Evolutionary conservation across 2,329 filamentous ascomycete genomes (phyloP), one percentile per base, ranked within the genome.

Genomic region (Phialophora macrospora): DNA sequence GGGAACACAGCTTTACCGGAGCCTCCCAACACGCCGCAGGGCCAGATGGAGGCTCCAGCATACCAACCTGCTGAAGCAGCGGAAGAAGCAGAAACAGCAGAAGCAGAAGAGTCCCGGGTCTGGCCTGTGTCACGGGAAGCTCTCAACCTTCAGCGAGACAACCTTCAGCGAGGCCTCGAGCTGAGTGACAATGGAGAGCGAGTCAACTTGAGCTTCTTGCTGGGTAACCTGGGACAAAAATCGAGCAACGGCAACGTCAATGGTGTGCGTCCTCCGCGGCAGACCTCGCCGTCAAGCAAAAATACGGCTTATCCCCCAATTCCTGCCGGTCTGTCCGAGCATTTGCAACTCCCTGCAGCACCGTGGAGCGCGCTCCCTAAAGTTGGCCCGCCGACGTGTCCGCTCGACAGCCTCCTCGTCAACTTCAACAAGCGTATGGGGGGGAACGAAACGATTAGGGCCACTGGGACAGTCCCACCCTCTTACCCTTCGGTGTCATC

Each of bases 401-500:
- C 91, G 0, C 82, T 96, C 1, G 93, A 96, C 74, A 83, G 81
- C 49, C 85, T 97, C n/a, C 83, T 96, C 52, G 84, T 94, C 26
- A 89, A 93, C 74, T 96, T 95, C 73, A 95, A 30, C 82, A 85
- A 28, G 87, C 91, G 72, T 86, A 90, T 5, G 84, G 84, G 38
- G 85, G 84, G 84, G 38, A 85, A 83, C 44, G 85, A 89, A 72
- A 28, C 55, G 1, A 22, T 9, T 0, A 30, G 48, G 17, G 46
- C 12, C 12, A 20, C 28, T 32, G 87, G 87, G 55, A 85, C 88
- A 1, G 85, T 90, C 52, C 84, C 94, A 8, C 92, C 92, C 0
- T 83, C 86, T 14, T 93, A 96, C 74, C 92, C 92, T 1, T 91
- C 89, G 64, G 90, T 96, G 63, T 89, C 88, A 0, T 90, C 90